A percentile compares a stretch with the other conserved stretches of the same genome.
phyloP scores from a whole-genome alignment of 257 asterid genomes.

The Przewalskia tangutica region DNA sequence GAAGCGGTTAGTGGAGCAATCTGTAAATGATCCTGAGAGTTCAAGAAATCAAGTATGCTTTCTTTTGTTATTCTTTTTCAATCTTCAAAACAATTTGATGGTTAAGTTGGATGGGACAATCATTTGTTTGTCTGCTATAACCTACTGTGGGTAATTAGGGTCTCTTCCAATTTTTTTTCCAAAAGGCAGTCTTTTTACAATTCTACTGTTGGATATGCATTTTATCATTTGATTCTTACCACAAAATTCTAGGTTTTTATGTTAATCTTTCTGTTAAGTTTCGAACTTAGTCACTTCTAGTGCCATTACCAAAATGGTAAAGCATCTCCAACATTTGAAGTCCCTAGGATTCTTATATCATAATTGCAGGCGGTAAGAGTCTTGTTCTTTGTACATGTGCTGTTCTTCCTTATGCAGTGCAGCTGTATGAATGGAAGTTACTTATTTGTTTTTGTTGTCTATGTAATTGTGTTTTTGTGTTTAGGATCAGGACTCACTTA shows the following conservation, averaged over 20 bases:
- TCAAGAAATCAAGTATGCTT: conserved; percentile 59
- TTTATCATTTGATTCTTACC: not conserved
- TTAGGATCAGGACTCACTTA: not conserved
- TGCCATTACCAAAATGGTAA: not conserved
- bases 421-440: not conserved
- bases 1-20: conserved; percentile 84
- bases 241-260: not conserved
- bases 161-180: not conserved
- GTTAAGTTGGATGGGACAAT: not conserved
- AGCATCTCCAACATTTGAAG: not conserved
- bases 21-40: conserved; percentile 78
- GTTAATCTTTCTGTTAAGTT: not conserved
- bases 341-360: not conserved
- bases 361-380: not conserved
- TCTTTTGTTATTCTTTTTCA: not conserved
- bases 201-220: not conserved
- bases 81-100: not conserved
- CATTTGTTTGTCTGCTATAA: not conserved
- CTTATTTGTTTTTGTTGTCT: not conserved
- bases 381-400: not conserved
- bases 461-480: not conserved
- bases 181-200: not conserved
- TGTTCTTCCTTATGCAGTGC: not conserved
- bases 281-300: not conserved
- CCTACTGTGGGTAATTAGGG: not conserved